These are phyloP conservation scores for Zelonia costaricensis DNA, from an alignment of 208 protist genomes.

Conservation along the genomic window DNA sequence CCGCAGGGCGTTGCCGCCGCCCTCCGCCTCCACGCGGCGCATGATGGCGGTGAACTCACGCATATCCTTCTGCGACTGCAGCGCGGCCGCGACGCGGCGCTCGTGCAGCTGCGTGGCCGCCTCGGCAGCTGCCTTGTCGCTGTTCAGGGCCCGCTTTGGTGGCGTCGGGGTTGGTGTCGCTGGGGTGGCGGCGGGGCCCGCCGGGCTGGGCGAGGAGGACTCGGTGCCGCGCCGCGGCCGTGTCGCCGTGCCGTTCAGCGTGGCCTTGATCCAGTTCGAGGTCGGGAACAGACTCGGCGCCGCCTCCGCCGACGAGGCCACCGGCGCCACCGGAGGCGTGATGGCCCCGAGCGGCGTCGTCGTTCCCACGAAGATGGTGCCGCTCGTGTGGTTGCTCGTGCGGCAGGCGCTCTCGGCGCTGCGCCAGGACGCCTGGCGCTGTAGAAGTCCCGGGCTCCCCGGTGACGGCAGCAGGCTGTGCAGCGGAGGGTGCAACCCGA, in stretches of 20 bases:
- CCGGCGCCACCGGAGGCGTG: background rate
- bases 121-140: background rate
- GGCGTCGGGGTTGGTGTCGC: background rate
- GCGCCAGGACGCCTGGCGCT: too few relatives aligned
- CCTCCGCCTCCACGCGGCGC: slow-evolving; percentile 35
- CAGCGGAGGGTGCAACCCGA: too few relatives aligned
- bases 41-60: slow-evolving; percentile 38
- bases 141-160: background rate
- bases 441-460: too few relatives aligned
- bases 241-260: background rate
- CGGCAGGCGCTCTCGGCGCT: too few relatives aligned
- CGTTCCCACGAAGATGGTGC: too few relatives aligned
- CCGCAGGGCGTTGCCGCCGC: slow-evolving; percentile 3
- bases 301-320: background rate
- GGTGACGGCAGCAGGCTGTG: too few relatives aligned
- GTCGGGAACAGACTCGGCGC: background rate
- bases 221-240: background rate
- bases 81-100: slow-evolving; percentile 28
- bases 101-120: slow-evolving; percentile 37
- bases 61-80: slow-evolving; percentile 47
- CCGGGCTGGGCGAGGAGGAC: background rate
- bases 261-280: slow-evolving; percentile 4
- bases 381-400: too few relatives aligned
- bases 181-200: background rate
- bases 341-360: background rate